These are phyloP conservation scores for Penicillium sp. DNA, from an alignment of 2,329 filamentous ascomycete genomes.

Conservation along the genomic window DNA sequence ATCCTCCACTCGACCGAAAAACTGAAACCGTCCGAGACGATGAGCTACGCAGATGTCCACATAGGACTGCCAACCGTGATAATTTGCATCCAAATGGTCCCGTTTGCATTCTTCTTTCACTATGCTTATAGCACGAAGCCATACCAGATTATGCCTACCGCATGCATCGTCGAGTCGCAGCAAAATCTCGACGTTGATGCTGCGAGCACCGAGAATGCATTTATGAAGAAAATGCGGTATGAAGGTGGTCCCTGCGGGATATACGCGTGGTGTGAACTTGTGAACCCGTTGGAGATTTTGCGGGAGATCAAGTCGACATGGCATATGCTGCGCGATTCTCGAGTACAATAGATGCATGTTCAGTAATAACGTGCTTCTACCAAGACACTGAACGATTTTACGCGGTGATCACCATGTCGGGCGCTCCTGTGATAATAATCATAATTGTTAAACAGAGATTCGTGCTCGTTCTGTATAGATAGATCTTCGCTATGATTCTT, in stretches of 20 bases:
- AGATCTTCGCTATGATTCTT: too few species aligned
- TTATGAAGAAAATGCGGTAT: slow-evolving; percentile 1
- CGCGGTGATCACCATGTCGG: too few species aligned
- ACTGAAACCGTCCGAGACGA: slow-evolving; percentile 19
- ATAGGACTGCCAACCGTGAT: slow-evolving; percentile 29
- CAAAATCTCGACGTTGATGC: slow-evolving; percentile 6
- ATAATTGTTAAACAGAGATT: too few species aligned
- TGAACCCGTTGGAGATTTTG: slow-evolving; percentile 8
- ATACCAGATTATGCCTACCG: slow-evolving; percentile 12
- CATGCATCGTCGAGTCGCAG: neutral
- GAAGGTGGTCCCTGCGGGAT: slow-evolving; percentile 12
- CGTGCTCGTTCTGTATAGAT: too few species aligned
- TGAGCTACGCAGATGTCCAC: slow-evolving; percentile 29
- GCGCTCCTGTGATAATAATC: too few species aligned
- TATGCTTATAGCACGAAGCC: slow-evolving; percentile 26
- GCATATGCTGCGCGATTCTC: slow-evolving; percentile 3
- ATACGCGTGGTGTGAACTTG: slow-evolving; percentile 10
- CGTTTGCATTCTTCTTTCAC: slow-evolving; percentile 29
- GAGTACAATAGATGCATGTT: neutral
- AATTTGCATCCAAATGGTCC: slow-evolving; percentile 30
- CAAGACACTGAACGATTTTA: too few species aligned
- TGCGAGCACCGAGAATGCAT: neutral
- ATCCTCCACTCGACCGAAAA: slow-evolving; percentile 22
- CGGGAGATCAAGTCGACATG: slow-evolving; percentile 8
- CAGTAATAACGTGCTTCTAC: neutral